These are phyloP conservation scores for Phytomonas sp. DNA, from an alignment of 208 protist species.

Conservation along the genomic window DNA sequence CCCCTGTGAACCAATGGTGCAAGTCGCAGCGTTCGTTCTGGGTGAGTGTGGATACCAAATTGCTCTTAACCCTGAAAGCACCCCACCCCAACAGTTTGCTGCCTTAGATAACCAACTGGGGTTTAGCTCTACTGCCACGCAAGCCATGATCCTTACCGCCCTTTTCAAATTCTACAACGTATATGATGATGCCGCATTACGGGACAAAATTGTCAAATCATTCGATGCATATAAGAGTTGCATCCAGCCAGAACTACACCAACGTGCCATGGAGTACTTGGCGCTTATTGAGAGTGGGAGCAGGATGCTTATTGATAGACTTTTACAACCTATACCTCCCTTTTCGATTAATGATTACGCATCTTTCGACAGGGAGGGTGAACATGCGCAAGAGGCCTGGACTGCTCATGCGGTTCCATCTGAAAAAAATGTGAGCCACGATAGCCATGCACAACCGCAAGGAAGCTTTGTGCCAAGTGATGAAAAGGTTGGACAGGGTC, in stretches of 20 bases:
- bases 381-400: constrained; percentile 7
- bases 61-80: constrained; percentile 82
- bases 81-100: constrained; percentile 75
- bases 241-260: constrained; percentile 95
- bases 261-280: constrained; percentile 95
- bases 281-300: constrained; percentile 64
- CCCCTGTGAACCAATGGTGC: constrained; percentile 38
- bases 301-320: constrained; percentile 46
- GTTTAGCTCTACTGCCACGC: constrained; percentile 49
- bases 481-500: too few relatives aligned
- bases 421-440: not conserved
- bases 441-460: too few relatives aligned
- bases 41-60: constrained; percentile 98
- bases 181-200: constrained; percentile 80
- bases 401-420: constrained; percentile 19
- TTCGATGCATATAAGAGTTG: constrained; percentile 51
- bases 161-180: constrained; percentile 95
- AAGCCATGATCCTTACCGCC: constrained; percentile 90
- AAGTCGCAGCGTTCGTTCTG: constrained; percentile 89
- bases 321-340: constrained; percentile 66
- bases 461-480: too few relatives aligned
- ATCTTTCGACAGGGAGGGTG: too few relatives aligned
- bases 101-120: constrained; percentile 73
- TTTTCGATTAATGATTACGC: constrained; percentile 13
- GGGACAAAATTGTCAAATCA: constrained; percentile 64